Evolutionary conservation across 2,329 filamentous ascomycete species (phyloP), one percentile per base, ranked within the genome.

Genomic region (Penicillium freii): DNA sequence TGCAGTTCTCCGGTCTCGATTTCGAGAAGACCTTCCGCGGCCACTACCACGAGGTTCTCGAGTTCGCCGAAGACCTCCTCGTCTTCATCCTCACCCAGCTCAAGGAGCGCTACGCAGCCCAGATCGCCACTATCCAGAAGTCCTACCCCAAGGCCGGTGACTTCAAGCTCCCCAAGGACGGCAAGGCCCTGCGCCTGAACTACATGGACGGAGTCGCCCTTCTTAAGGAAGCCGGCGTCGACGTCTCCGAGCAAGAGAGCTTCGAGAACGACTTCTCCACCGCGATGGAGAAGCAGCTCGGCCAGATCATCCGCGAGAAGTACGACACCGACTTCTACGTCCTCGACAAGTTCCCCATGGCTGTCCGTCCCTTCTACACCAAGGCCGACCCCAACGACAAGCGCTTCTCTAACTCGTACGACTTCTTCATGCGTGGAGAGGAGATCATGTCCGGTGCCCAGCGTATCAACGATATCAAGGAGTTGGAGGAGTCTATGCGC

Each of bases 271-370:
- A 80, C 60, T 71, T 80, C 61, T 72, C 71, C 55, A 81, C 79
- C 9, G 73, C 78, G 8, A 79, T 80, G 74, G 79, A 81, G 69
- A 81, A 75, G 79, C 90, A 88, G n/a, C 87, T 97, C 9, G 94
- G 94, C 57, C 87, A 86, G 27, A 82, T 97, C 47, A 86, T 97
- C 64, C 88, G 90, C 56, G 83, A 90, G 68, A 97, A 96, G 78
- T 96, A 89, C 82, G 85, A 89, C 72, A 94, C 92, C 59, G 94
- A 99, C 79, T 97, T 97, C 80, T 97, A 96, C 79, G 88, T 95
- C 23, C 84, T 99, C 61, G 93, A 97, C 81, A 94, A 97, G 78
- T 99, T 96, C 82, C 94, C 94, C 44, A 87, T 94, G 75, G 81
- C 82, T 38, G 90, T 94, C 21, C 86, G 94, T 31, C 93, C 93